Base-by-base conservation (phyloP, 352 stramenopile genomes). In the Thalassiosira tumida region DNA sequence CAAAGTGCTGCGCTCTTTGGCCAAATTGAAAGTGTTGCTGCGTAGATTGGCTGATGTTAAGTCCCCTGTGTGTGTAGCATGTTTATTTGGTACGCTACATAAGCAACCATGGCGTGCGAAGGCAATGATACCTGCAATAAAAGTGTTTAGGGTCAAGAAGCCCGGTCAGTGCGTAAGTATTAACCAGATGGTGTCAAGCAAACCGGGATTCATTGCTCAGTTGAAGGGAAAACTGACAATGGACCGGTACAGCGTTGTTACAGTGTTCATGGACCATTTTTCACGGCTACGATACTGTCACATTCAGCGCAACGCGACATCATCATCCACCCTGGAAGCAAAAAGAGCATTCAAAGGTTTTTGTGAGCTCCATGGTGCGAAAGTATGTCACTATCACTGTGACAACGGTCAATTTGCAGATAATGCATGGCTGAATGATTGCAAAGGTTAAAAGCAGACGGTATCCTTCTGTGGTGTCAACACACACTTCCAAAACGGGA, bases 401-500 rank as follows among this genome's bases (percentile, higher is more conserved):
- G 77, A 84, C 26, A 84, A 84, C 26, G 54, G 69, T 3, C 13
- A 62, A 33, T 78, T 78, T 59, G 51, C 51, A 6, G 64, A 43
- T 1, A 24, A 69, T 31, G 51, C 51, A 14, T 73, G 64, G 24
- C 37, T 51, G 33, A 33, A 37, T 3, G 50, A 83, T 17, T 83
- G 76, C 21, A 51, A 35, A n/a, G 21, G 13, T n/a, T n/a, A 72
- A 21, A 15, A 13, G 7, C 43, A 82, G 31, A 50, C 10, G 26
- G 29, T 72, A 33, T 70, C 75, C 29, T 83, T 82, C 51, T 41
- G 74, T 40, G 74, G 74, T 33, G 51, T 82, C 33, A 43, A 43
- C 13, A 47, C 74, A 0, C 74, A 82, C 47, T 43, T 67, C 21
- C 74, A 82, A 29, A 82, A 82, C 41, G 90, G 87, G 33, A 51